Conservation (phyloP, 1,139 yeast species). For the Taphrina communis region DNA sequence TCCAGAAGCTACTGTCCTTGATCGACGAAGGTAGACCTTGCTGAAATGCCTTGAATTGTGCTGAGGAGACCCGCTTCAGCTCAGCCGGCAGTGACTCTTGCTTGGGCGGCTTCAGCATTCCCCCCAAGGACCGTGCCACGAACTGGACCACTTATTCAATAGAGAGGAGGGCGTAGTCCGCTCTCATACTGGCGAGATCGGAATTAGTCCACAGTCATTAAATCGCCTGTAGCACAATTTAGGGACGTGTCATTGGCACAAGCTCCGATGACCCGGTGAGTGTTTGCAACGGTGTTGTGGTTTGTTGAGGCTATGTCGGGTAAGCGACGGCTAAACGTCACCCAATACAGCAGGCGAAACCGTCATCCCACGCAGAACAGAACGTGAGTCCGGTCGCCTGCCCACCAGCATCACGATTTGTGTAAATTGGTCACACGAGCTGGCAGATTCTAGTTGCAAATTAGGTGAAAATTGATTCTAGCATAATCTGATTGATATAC, state of each 20-base stretch:
- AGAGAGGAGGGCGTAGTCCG: not conserved
- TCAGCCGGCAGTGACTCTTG: conserved; percentile 27
- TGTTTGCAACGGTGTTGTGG: not conserved
- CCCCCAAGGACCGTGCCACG: not conserved
- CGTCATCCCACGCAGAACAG: too few relatives aligned
- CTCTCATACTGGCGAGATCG: not conserved
- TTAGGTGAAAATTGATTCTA: too few relatives aligned
- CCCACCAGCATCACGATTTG: too few relatives aligned
- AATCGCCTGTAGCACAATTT: not conserved
- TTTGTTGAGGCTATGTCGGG: not conserved
- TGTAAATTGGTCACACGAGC: too few relatives aligned
- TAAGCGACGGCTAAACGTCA: not conserved
- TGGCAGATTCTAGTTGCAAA: too few relatives aligned
- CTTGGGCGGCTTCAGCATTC: conserved; percentile 23
- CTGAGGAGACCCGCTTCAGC: conserved; percentile 35
- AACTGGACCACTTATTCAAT: not conserved
- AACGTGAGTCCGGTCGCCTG: too few relatives aligned
- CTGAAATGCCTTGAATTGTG: conserved; percentile 38
- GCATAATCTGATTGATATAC: too few relatives aligned
- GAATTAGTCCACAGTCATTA: not conserved
- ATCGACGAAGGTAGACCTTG: conserved; percentile 34
- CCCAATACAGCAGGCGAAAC: not conserved
- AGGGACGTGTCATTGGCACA: too few relatives aligned
- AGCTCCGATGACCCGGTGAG: not conserved
- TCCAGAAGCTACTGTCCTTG: conserved; percentile 26